Percentiles rank a stretch among this genome's conserved stretches.
Conservation (phyloP, 352 stramenopile genomes). For the Pythium periplocum region DNA sequence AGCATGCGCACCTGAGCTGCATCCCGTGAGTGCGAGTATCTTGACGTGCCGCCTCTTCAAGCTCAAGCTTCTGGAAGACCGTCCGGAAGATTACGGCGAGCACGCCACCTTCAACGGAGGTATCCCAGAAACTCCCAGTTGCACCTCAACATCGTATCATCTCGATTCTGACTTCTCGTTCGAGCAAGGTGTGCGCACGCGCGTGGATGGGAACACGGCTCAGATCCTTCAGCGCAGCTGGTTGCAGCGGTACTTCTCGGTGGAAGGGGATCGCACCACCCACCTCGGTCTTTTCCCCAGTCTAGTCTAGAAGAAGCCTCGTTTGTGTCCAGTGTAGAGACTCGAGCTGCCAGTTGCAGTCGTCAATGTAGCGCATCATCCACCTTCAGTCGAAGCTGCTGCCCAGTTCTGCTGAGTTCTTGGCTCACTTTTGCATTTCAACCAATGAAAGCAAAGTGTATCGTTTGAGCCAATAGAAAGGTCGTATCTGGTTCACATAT, state of each 20-base stretch:
- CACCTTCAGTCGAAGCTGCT: too few relatives aligned
- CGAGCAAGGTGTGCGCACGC: conserved; percentile 18
- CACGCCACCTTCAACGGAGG: conserved; percentile 30
- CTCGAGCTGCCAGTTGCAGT: too few relatives aligned
- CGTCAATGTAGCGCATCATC: too few relatives aligned
- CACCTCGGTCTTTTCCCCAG: conserved; percentile 34
- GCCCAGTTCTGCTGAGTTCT: too few relatives aligned
- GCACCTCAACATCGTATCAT: conserved; percentile 14
- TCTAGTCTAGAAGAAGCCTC: conserved; percentile 4
- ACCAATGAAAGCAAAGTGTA: too few relatives aligned
- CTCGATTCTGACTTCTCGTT: conserved; percentile 40
- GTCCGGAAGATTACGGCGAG: conserved; percentile 55
- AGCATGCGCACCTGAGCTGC: background rate
- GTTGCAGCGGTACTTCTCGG: conserved; percentile 33
- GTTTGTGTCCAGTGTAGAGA: too few relatives aligned
- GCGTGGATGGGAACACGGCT: conserved; percentile 48
- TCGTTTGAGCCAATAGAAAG: background rate
- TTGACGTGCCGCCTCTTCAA: conserved; percentile 37
- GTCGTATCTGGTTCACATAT: background rate
- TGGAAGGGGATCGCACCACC: conserved; percentile 31
- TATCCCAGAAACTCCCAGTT: background rate
- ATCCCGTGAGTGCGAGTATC: conserved; percentile 1
- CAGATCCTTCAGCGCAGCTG: conserved; percentile 44
- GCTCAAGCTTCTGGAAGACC: conserved; percentile 30
- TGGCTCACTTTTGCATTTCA: too few relatives aligned